Evolutionary conservation across 257 asterid species (phyloP).

Genomic region (Solanum pimpinellifolium): DNA sequence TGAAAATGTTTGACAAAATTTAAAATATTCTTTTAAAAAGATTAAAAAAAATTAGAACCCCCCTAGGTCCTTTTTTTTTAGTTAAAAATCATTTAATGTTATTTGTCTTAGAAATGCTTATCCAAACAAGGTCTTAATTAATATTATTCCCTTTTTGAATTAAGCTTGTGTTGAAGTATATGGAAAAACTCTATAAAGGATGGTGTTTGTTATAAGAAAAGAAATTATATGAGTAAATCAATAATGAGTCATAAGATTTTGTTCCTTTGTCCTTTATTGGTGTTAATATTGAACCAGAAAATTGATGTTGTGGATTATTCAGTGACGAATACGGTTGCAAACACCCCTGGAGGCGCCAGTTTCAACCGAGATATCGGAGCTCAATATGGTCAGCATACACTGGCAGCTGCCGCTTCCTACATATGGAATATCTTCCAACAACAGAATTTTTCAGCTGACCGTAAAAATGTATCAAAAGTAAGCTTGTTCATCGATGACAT

Average conservation of each 20-base stretch:
- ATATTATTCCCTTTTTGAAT: too few species aligned
- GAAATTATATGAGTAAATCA: not conserved
- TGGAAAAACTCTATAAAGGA: not conserved
- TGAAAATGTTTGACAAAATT: too few species aligned
- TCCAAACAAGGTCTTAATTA: too few species aligned
- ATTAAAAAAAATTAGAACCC: too few species aligned
- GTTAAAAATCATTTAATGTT: too few species aligned
- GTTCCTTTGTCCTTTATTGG: too few species aligned
- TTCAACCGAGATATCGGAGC: constrained; percentile 32
- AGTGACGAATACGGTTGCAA: constrained; percentile 24
- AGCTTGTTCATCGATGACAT: not conserved
- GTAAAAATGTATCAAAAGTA: constrained; percentile 19
- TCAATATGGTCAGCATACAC: constrained; percentile 1
- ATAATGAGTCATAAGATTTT: not conserved
- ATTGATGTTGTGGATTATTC: constrained; percentile 24
- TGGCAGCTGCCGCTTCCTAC: constrained; percentile 10
- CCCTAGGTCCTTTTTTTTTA: too few species aligned
- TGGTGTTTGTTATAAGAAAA: too few species aligned
- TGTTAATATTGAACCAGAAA: not conserved
- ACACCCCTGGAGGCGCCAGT: constrained; percentile 37
- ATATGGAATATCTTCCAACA: constrained; percentile 34
- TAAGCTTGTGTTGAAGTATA: too few species aligned
- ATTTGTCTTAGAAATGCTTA: too few species aligned
- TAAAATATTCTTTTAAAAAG: too few species aligned
- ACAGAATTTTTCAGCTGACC: constrained; percentile 4